phyloP scores from a whole-genome alignment of 2,329 filamentous ascomycete species.

The Penicillium concentricum region DNA sequence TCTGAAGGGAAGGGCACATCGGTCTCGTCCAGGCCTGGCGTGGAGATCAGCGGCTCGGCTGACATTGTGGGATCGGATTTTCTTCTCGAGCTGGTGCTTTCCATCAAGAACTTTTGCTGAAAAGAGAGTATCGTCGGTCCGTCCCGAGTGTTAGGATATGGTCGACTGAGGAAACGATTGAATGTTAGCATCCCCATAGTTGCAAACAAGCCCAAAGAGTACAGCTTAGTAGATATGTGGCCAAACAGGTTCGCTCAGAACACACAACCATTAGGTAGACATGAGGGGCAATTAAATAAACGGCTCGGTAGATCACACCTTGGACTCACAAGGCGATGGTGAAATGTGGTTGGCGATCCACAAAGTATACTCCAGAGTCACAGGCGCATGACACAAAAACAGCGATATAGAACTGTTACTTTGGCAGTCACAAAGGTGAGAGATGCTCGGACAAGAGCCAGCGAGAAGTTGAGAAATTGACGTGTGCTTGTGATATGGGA shows the following conservation, averaged over 20 bases:
- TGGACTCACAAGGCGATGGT: constrained; percentile 5
- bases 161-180: constrained; percentile 37
- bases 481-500: constrained; percentile 6
- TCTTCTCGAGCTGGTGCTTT: constrained; percentile 24
- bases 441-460: neutral
- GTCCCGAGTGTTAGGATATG: constrained; percentile 34
- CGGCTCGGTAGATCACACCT: constrained; percentile 4
- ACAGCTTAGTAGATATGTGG: neutral
- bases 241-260: neutral
- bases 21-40: constrained; percentile 27
- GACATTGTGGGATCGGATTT: constrained; percentile 24
- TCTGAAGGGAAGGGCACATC: constrained; percentile 28
- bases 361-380: neutral
- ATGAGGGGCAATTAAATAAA: neutral
- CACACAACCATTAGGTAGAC: neutral
- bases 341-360: constrained; percentile 16
- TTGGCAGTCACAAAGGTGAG: neutral
- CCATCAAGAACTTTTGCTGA: constrained; percentile 38
- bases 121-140: constrained; percentile 39
- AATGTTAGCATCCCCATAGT: constrained; percentile 42
- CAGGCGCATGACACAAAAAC: constrained; percentile 3
- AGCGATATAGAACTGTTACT: neutral
- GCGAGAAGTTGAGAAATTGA: neutral
- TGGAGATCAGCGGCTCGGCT: constrained; percentile 25
- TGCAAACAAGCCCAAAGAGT: neutral